These are phyloP conservation scores for Ustanciosporium gigantosporum DNA, from an alignment of 1,284 basidiomycete genomes.

Conservation along the genomic window DNA sequence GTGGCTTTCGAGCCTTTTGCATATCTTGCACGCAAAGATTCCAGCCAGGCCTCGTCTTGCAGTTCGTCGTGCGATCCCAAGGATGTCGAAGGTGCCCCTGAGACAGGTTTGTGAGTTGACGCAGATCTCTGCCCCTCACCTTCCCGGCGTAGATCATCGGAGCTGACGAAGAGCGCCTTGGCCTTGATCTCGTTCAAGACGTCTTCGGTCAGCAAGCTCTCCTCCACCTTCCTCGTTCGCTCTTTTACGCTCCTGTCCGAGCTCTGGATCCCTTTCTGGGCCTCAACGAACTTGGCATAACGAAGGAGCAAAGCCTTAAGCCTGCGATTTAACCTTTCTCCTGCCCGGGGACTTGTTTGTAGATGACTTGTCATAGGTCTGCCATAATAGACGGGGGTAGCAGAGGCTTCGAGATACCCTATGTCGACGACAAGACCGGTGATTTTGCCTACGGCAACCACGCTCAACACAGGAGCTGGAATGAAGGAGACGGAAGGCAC, in stretches of 20 bases:
- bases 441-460: constrained; percentile 82
- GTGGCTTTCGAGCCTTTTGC: constrained; percentile 4
- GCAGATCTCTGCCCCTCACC: too few relatives aligned
- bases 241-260: constrained; percentile 10
- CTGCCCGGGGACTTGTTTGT: constrained; percentile 33
- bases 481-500: constrained; percentile 86
- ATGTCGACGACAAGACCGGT: constrained; percentile 90
- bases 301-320: constrained; percentile 29
- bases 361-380: constrained; percentile 28
- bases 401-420: constrained; percentile 85
- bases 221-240: constrained; percentile 10
- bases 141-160: not conserved
- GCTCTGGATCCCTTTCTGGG: constrained; percentile 21
- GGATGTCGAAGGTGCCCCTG: not conserved
- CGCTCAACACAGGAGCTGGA: constrained; percentile 74
- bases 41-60: not conserved
- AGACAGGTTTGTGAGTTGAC: not conserved
- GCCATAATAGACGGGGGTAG: constrained; percentile 69
- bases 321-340: constrained; percentile 15
- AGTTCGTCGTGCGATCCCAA: not conserved
- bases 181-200: constrained; percentile 48
- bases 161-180: constrained; percentile 45
- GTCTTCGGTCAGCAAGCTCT: constrained; percentile 28
- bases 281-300: constrained; percentile 30
- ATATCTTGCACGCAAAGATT: not conserved